phyloP scores from a whole-genome alignment of 495 filamentous ascomycete species.

The Trypethelium eluteriae region DNA sequence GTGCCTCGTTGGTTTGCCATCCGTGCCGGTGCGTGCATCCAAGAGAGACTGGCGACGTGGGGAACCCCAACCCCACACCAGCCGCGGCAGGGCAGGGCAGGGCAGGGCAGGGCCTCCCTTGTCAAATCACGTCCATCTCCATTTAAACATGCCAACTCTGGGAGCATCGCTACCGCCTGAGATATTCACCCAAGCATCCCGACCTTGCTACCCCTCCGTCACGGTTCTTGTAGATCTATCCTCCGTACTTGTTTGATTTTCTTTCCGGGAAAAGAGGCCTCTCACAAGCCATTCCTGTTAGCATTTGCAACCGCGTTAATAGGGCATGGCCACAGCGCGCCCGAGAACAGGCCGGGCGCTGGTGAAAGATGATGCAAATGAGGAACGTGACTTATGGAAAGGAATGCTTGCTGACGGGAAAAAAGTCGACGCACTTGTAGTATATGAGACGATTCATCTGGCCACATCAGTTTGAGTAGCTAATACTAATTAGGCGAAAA shows the following conservation, averaged over 20 bases:
- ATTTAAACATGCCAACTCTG: no score
- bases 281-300: background rate
- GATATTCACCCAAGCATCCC: no score
- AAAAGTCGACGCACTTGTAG: slow-evolving; percentile 33
- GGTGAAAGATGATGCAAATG: slow-evolving; percentile 45
- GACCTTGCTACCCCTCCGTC: no score
- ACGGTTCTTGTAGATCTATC: no score
- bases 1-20: no score
- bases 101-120: no score
- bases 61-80: background rate
- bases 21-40: no score
- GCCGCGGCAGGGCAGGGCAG: no score
- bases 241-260: no score
- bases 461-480: background rate
- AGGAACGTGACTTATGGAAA: slow-evolving; percentile 59
- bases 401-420: slow-evolving; percentile 51
- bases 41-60: background rate
- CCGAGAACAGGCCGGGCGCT: slow-evolving; percentile 38
- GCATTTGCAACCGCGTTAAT: background rate
- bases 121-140: no score
- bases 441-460: slow-evolving; percentile 19
- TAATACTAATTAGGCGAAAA: slow-evolving; percentile 1
- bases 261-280: no score
- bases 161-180: no score
- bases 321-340: slow-evolving; percentile 32